These are phyloP conservation scores for Apiotrichum sp. DNA, from an alignment of 1,284 basidiomycete species.

Conservation along the genomic window DNA sequence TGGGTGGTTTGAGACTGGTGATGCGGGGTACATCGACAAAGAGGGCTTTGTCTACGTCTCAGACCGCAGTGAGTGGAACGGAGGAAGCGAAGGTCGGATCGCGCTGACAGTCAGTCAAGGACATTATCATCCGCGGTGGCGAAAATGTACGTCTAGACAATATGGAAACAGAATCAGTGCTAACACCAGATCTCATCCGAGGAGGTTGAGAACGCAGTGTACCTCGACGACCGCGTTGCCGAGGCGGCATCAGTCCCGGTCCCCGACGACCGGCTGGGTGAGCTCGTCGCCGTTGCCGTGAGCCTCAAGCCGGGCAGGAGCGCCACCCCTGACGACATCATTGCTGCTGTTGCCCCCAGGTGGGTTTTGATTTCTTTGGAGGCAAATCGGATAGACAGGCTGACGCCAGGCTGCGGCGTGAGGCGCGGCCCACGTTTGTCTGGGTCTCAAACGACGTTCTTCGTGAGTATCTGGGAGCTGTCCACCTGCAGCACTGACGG, in stretches of 20 bases:
- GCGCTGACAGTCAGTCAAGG: conserved; percentile 17
- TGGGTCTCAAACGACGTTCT: conserved; percentile 2
- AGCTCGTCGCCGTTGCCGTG: conserved; percentile 35
- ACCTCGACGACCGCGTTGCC: conserved; percentile 25
- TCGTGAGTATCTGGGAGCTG: conserved; percentile 2
- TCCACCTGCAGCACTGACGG: not conserved
- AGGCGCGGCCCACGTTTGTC: conserved; percentile 11
- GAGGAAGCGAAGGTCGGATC: not conserved
- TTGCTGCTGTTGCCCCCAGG: conserved; percentile 5
- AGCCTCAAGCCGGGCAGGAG: conserved; percentile 15
- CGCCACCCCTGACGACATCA: conserved; percentile 5
- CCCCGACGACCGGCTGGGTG: conserved; percentile 31
- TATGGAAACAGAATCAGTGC: not conserved
- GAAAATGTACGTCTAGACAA: conserved; percentile 22
- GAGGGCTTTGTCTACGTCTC: conserved; percentile 38
- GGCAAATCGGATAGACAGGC: not conserved
- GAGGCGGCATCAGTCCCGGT: conserved; percentile 38
- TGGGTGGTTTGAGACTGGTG: conserved; percentile 43
- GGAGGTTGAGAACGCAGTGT: conserved; percentile 43
- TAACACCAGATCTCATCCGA: conserved; percentile 30
- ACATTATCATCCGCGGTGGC: conserved; percentile 39
- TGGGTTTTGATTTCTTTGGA: not conserved
- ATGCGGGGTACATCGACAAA: conserved; percentile 32
- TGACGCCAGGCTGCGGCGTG: conserved; percentile 5
- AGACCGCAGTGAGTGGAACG: conserved; percentile 21